phyloP scores from a whole-genome alignment of 2,329 filamentous ascomycete species.

The Colletotrichum sp. region DNA sequence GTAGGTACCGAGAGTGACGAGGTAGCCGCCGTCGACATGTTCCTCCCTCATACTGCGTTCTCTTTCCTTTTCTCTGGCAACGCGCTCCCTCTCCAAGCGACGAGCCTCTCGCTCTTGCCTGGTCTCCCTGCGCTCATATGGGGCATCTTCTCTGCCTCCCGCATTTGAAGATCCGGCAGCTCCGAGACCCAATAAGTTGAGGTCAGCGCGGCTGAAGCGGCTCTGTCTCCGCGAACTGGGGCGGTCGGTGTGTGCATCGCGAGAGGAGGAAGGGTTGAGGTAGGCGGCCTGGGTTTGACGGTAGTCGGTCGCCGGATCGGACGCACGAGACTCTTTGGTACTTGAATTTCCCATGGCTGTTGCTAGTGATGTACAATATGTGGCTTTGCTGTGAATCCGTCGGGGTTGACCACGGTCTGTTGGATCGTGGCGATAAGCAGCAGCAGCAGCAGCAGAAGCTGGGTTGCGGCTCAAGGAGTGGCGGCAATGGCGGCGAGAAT shows the following conservation, averaged over 20 bases:
- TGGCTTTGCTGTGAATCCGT: not conserved
- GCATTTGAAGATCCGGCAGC: slow-evolving; percentile 40
- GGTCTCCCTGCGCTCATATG: slow-evolving; percentile 78
- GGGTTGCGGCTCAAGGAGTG: not conserved
- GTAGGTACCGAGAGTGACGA: slow-evolving; percentile 94
- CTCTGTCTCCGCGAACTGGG: slow-evolving; percentile 18
- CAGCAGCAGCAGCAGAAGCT: not conserved
- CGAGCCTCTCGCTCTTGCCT: slow-evolving; percentile 90
- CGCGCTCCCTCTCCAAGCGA: slow-evolving; percentile 81
- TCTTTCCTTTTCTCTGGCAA: slow-evolving; percentile 78
- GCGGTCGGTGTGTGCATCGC: not conserved
- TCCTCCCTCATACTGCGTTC: slow-evolving; percentile 92
- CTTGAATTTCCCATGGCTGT: slow-evolving; percentile 43
- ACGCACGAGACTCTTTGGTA: slow-evolving; percentile 42
- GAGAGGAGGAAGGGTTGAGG: not conserved
- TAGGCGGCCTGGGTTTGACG: slow-evolving; percentile 17
- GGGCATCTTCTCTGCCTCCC: slow-evolving; percentile 44
- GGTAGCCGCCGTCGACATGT: slow-evolving; percentile 89
- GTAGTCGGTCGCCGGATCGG: slow-evolving; percentile 15
- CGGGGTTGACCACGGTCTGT: not conserved
- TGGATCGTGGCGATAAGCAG: not conserved
- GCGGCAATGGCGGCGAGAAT: not conserved
- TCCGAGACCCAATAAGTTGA: slow-evolving; percentile 50
- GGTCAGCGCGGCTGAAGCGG: slow-evolving; percentile 46
- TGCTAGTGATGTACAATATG: not conserved